phyloP scores from a whole-genome alignment of 768 basidiomycete genomes.

The Kwoniella dejecticola region DNA sequence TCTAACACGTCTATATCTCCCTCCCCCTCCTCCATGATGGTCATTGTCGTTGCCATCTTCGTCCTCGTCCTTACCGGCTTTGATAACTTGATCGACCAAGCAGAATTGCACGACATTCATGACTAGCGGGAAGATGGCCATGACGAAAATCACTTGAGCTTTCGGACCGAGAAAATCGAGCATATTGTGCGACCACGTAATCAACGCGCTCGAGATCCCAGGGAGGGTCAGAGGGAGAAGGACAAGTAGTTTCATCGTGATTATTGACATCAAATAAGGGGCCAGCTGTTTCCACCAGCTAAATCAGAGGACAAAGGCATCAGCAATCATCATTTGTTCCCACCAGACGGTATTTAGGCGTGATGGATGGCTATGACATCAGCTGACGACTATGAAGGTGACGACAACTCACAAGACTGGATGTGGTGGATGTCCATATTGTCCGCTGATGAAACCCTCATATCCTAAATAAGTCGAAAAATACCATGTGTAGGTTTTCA shows the following conservation, averaged over 20 bases:
- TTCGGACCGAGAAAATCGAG: conserved; percentile 66
- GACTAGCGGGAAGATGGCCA: conserved; percentile 78
- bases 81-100: conserved; percentile 69
- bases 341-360: too few relatives aligned
- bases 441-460: conserved; percentile 79
- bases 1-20: not conserved
- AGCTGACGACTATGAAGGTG: too few relatives aligned
- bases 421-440: conserved; percentile 84
- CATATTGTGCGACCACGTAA: conserved; percentile 79
- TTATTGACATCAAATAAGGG: conserved; percentile 77
- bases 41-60: conserved; percentile 1
- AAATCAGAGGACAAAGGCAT: conserved; percentile 36
- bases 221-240: conserved; percentile 64
- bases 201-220: conserved; percentile 69
- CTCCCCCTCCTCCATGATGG: not conserved
- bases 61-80: conserved; percentile 34
- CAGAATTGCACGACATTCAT: conserved; percentile 73
- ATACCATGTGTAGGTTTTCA: conserved; percentile 67
- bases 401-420: conserved; percentile 70
- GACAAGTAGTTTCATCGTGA: conserved; percentile 90
- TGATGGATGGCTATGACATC: too few relatives aligned
- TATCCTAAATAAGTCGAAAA: conserved; percentile 67
- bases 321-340: too few relatives aligned
- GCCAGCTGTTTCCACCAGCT: conserved; percentile 59
- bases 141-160: conserved; percentile 60